Conservation (phyloP, 139 green algal genomes). For the Mychonastes homosphaera region DNA sequence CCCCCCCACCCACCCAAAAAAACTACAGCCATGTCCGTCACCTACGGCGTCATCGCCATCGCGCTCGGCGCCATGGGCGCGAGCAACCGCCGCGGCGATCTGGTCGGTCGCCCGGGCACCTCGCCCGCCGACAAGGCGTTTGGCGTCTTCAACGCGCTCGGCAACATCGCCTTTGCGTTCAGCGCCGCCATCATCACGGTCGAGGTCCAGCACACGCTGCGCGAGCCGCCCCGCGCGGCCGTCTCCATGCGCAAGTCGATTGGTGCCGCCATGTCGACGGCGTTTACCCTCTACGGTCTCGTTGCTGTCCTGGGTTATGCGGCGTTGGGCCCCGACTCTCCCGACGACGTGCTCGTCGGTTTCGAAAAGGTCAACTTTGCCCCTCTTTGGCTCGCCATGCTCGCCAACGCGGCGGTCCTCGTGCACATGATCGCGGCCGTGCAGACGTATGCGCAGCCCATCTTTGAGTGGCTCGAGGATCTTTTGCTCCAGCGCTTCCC, state of each 20-base stretch:
- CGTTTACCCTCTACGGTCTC: too few species aligned
- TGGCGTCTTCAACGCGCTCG: constrained; percentile 32
- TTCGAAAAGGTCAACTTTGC: too few species aligned
- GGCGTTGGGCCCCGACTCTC: neutral
- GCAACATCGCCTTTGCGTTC: constrained; percentile 31
- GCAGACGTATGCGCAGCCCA: constrained; percentile 3
- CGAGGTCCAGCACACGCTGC: constrained; percentile 27
- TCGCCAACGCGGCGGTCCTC: constrained; percentile 5
- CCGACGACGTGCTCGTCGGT: constrained; percentile 2
- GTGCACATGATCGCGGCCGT: constrained; percentile 6
- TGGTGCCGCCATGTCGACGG: too few species aligned
- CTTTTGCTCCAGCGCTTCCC: too few species aligned
- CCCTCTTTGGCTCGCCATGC: too few species aligned
- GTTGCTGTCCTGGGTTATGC: constrained; percentile 1
- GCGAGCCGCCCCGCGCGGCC: constrained; percentile 14
- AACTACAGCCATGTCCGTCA: constrained; percentile 29
- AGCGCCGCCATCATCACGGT: constrained; percentile 19
- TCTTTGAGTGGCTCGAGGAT: too few species aligned
- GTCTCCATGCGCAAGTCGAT: constrained; percentile 3
- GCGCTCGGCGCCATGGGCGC: constrained; percentile 11
- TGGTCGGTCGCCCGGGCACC: constrained; percentile 4
- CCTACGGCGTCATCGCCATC: constrained; percentile 33
- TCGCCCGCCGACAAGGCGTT: constrained; percentile 19
- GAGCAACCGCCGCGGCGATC: neutral
- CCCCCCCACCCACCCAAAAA: constrained; percentile 2